Conservation (phyloP, 345 rosid species). For the Eucalyptus cloeziana region DNA sequence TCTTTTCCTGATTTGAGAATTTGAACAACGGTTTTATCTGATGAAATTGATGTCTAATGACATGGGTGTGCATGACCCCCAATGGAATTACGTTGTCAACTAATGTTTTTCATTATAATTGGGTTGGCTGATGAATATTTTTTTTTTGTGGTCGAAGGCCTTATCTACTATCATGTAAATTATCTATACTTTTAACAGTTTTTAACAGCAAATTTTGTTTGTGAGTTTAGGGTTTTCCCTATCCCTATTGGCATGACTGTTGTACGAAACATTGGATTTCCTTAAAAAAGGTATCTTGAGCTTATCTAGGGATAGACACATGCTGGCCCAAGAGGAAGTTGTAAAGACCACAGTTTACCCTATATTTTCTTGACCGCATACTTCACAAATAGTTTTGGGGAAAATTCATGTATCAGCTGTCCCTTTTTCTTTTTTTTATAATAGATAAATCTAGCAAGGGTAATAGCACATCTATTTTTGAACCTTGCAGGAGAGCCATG, state of each 20-base stretch:
- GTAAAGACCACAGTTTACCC: neutral
- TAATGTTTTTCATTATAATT: neutral
- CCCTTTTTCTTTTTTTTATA: neutral
- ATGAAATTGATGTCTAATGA: neutral
- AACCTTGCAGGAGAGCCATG: slow-evolving; percentile 65
- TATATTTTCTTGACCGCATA: neutral
- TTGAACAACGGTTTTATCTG: neutral
- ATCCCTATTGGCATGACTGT: neutral
- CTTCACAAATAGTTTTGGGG: neutral
- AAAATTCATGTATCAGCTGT: neutral
- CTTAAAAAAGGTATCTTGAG: neutral
- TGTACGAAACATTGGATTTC: neutral
- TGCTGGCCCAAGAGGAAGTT: neutral
- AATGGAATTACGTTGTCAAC: neutral
- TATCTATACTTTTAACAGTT: neutral
- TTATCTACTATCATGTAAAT: neutral
- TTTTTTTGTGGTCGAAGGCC: neutral
- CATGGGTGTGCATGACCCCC: neutral
- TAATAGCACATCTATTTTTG: neutral
- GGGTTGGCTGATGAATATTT: neutral
- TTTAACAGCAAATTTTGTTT: neutral
- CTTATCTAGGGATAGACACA: neutral
- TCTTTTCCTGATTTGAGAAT: neutral
- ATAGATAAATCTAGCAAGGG: neutral
- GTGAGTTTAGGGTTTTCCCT: neutral